Evolutionary conservation across 345 rosid species (phyloP), one percentile per base, ranked within the genome.

Genomic region (Cardamine chenopodiifolia): DNA sequence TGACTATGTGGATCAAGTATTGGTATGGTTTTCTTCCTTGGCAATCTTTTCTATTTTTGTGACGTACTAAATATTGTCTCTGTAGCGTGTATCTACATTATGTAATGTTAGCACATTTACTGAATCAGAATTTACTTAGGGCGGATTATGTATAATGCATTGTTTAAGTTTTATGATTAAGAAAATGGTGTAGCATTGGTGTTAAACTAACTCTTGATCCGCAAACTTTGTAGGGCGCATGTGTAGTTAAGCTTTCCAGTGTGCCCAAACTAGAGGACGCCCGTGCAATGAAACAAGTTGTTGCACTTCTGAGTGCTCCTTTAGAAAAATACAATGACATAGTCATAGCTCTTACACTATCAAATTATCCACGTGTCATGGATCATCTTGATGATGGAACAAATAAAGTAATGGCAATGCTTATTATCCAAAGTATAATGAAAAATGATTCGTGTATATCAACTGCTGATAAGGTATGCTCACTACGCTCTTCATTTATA

Each of bases 281-380:
- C 74, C 84, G 83, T 75, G 93, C 93, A 25, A 93, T 83, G 62
- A 93, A 93, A 85, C 98, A 93, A 85, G 82, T 90, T 56, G 93
- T 93, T 80, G 90, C 97, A 57, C 97, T 90, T 79, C 76, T 90
- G 64, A 90, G 97, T 88, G 96, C 98, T 74, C 98, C 98, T 13
- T 37, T 93, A 75, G 97, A 93, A 79, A 93, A 93, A 77, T 93
- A 93, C 81, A 90, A 79, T 82, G 90, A 89, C 75, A 80, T 85
- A 75, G 96, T 93, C 71, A 87, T 87, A 65, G 92, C 92, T 34
- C 74, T 90, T 82, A 90, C 83, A 14, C 90, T 93, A 66, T 89
- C 98, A 59, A 89, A 93, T 74, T 93, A 93, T 85, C 96, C 98
- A n/a, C 81, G 81, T 29, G 86, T 93, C 56, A 89, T 89, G 97